These are phyloP conservation scores for Phytophthora lateralis DNA, from an alignment of 352 stramenopile genomes.

Conservation along the genomic window DNA sequence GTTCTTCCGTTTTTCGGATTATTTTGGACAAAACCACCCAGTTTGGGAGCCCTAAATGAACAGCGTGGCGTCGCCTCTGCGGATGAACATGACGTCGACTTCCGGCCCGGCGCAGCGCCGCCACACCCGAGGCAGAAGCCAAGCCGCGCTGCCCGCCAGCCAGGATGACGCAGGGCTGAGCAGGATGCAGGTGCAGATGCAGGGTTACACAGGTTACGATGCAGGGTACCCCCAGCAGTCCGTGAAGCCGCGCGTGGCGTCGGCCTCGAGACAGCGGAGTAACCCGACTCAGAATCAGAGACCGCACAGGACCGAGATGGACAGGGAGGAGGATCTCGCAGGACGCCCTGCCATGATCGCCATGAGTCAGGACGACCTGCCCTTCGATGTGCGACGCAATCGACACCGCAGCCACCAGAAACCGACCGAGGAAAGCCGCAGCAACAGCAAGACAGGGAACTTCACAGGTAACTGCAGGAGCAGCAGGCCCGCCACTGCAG, in stretches of 20 bases:
- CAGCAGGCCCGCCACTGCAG: conserved; percentile 10
- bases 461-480: conserved; percentile 18
- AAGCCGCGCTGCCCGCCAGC: conserved; percentile 2
- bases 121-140: conserved; percentile 13
- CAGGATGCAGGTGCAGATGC: conserved; percentile 33
- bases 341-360: conserved; percentile 37
- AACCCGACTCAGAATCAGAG: conserved; percentile 5
- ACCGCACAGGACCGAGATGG: conserved; percentile 1
- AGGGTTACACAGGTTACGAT: conserved; percentile 33
- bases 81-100: conserved; percentile 44
- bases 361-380: conserved; percentile 36
- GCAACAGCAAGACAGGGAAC: conserved; percentile 20
- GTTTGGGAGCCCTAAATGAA: conserved; percentile 30
- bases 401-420: conserved; percentile 18
- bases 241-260: conserved; percentile 20
- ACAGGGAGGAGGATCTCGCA: conserved; percentile 25
- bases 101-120: conserved; percentile 16
- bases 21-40: background rate
- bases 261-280: conserved; percentile 5
- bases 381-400: conserved; percentile 17
- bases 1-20: no score
- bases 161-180: conserved; percentile 30
- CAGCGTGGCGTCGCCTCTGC: conserved; percentile 42
- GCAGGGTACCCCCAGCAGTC: conserved; percentile 17
- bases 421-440: conserved; percentile 20